Conservation (phyloP, 1,139 yeast species). For the Saccharomyces pastorianus region DNA sequence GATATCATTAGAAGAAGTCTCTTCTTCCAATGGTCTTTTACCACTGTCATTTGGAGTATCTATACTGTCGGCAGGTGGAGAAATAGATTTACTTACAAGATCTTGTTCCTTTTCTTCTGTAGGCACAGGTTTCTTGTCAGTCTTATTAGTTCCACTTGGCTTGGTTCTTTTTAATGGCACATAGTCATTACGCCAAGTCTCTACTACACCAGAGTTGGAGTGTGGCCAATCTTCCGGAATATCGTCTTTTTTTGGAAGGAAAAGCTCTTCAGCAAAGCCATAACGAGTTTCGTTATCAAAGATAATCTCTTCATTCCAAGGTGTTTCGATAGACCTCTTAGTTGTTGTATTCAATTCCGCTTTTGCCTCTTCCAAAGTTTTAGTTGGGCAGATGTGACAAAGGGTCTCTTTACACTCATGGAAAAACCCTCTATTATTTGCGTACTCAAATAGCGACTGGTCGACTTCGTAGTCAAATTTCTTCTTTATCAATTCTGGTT, state of each 20-base stretch:
- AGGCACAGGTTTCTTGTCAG: conserved; percentile 27
- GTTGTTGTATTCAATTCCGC: conserved; percentile 20
- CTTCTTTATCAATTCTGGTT: conserved; percentile 24
- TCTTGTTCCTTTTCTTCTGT: conserved; percentile 23
- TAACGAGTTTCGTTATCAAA: conserved; percentile 54
- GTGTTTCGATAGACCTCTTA: conserved; percentile 65
- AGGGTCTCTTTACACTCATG: conserved; percentile 61
- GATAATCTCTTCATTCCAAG: conserved; percentile 53
- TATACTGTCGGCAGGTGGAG: conserved; percentile 7
- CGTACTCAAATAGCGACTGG: conserved; percentile 21
- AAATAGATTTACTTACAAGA: conserved; percentile 6
- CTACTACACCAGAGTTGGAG: conserved; percentile 27
- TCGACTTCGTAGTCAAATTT: conserved; percentile 32
- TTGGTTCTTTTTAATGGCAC: conserved; percentile 58
- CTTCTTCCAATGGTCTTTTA: conserved; percentile 24
- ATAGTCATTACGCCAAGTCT: conserved; percentile 45
- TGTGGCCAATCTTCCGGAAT: conserved; percentile 35
- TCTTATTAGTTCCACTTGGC: conserved; percentile 18
- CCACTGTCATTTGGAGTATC: conserved; percentile 27
- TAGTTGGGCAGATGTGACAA: conserved; percentile 36
- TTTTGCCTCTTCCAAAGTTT: conserved; percentile 18
- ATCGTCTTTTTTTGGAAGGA: conserved; percentile 44
- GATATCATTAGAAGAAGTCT: conserved; percentile 4
- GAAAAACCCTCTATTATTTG: conserved; percentile 33
- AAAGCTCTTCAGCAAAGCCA: conserved; percentile 64